A percentile compares a stretch with the other conserved stretches of the same genome.
Evolutionary conservation across 352 stramenopile species (phyloP).

Genomic region (Phytophthora rubi): DNA sequence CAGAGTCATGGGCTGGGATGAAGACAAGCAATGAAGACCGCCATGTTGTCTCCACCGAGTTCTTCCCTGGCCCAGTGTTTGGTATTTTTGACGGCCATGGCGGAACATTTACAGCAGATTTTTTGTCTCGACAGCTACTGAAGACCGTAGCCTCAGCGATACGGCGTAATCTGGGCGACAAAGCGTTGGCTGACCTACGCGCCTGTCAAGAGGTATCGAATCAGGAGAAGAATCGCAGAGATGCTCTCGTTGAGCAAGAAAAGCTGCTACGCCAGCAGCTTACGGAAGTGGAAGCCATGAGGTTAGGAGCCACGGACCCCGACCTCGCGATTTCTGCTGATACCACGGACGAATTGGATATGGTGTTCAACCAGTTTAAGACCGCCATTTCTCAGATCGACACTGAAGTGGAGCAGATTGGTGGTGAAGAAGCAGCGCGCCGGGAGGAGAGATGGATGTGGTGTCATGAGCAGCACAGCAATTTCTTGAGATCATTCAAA

Average conservation of each 20-base stretch:
- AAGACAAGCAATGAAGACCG: constrained; percentile 74
- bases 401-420: constrained; percentile 39
- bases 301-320: background rate
- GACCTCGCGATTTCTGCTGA: constrained; percentile 6
- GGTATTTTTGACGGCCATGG: constrained; percentile 70
- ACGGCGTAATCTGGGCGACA: constrained; percentile 36
- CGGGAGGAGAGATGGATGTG: constrained; percentile 31
- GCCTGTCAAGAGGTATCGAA: constrained; percentile 21
- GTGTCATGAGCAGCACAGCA: constrained; percentile 30
- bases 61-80: constrained; percentile 61
- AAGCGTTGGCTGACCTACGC: constrained; percentile 27
- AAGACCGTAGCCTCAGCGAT: constrained; percentile 40
- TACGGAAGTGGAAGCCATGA: constrained; percentile 27
- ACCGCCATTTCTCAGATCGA: constrained; percentile 37
- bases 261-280: constrained; percentile 39
- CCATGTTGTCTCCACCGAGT: constrained; percentile 28
- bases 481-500: constrained; percentile 41
- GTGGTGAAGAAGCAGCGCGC: constrained; percentile 37
- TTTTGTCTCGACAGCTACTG: constrained; percentile 51
- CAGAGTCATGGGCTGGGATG: constrained; percentile 58
- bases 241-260: constrained; percentile 41
- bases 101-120: constrained; percentile 56
- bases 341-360: constrained; percentile 11
- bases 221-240: constrained; percentile 33
- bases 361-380: constrained; percentile 35